Evolutionary conservation across 805 yeast genomes (phyloP), one percentile per base, ranked within the genome.

Genomic region (Jamesozyma rosinii): DNA sequence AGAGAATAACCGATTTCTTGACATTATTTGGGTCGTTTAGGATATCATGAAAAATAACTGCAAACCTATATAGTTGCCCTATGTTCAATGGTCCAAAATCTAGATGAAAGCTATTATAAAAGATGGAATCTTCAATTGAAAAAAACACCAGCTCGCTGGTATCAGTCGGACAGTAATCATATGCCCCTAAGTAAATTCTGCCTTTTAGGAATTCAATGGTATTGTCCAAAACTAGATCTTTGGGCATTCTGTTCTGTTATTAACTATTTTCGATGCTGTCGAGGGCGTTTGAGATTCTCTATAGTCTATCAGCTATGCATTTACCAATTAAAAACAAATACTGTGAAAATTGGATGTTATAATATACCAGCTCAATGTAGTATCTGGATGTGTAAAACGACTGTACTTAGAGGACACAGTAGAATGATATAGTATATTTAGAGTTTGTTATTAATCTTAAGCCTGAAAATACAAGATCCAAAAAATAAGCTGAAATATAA

Each of bases 81-180:
- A 89, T 78, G 59, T 89, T 95, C 50, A 90, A 68, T 0, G 98
- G 97, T 34, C 98, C 98, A 64, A 90, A 90, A 62, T 90, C 98
- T 49, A 88, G 72, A 61, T 90, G 95, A 68, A 90, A 90, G 11
- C 94, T 73, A 58, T 90, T 90, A 63, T 92, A 92, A 3, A 92
- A 94, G 38, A 90, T 72, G 1, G 89, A 78, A 50, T 88, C 94
- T 55, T 92, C 97, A 90, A 36, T 83, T 0, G 97, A 86, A 67
- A 90, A 89, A 64, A 81, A 83, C 2, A 84, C 95, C 35, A 79
- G 65, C 27, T 80, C 81, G 20, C 71, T 74, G 1, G 89, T 82
- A 61, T 86, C 88, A 43, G 67, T 69, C 0, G 97, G 97, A 15
- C 75, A 67, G 48, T 72, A 66, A 58, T 87, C 95, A 59, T 77